These are phyloP conservation scores for Alisma plantagoaquatica DNA, from an alignment of 106 monocot genomes.

Conservation along the genomic window DNA sequence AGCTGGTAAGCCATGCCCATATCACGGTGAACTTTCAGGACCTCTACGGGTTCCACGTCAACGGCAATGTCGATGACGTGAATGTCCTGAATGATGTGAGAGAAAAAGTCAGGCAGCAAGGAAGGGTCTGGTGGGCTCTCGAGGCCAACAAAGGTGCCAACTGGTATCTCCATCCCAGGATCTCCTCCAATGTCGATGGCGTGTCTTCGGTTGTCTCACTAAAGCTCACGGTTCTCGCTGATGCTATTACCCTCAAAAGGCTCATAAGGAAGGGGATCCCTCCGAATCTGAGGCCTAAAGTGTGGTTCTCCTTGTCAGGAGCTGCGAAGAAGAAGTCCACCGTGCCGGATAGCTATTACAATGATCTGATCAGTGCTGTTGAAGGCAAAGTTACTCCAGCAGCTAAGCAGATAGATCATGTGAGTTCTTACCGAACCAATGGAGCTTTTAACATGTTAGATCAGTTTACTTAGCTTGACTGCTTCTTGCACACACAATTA, in stretches of 20 bases:
- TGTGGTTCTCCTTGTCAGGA: constrained; percentile 86
- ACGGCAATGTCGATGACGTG: constrained; percentile 86
- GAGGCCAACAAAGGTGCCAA: constrained; percentile 87
- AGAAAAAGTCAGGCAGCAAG: constrained; percentile 80
- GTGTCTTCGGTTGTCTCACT: constrained; percentile 43
- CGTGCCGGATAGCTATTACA: constrained; percentile 91
- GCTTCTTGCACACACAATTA: no score
- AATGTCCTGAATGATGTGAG: constrained; percentile 97
- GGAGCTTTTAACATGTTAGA: no score
- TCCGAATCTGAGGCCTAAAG: constrained; percentile 56
- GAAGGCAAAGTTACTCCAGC: constrained; percentile 85
- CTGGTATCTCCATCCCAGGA: constrained; percentile 73
- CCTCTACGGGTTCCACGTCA: constrained; percentile 82
- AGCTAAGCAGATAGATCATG: constrained; percentile 89
- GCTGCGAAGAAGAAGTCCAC: constrained; percentile 84
- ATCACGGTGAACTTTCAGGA: constrained; percentile 93
- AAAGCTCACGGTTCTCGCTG: constrained; percentile 51
- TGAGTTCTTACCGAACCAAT: no score
- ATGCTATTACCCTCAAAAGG: constrained; percentile 57
- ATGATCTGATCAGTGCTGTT: constrained; percentile 67
- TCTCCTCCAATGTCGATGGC: constrained; percentile 53
- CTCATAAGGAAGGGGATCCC: constrained; percentile 89
- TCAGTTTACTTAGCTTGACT: no score
- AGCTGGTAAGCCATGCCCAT: constrained; percentile 10
- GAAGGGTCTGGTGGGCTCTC: constrained; percentile 77